Base-by-base conservation (phyloP, 1,284 basidiomycete genomes). In the Trichosporon sp. region DNA sequence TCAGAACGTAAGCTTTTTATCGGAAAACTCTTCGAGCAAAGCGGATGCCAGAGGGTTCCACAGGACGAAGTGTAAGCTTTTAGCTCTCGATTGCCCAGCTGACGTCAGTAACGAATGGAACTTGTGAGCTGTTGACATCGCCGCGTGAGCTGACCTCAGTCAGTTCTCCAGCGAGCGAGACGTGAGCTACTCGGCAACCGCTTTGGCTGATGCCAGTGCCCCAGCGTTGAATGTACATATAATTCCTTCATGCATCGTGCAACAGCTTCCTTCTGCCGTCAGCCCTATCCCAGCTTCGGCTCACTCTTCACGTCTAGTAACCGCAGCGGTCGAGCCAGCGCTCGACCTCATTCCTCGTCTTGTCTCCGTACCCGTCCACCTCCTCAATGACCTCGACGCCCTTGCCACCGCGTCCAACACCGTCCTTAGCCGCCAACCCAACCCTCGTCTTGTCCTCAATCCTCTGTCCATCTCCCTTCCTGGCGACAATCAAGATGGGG, bases 401-500 rank as follows among this genome's bases (percentile, higher is more conserved):
- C 73, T 80, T 81, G 2, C 81, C 81, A 31, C 80, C 78, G 32
- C 83, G 71, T 0, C 81, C 75, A 0, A 79, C 70, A 5, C 80
- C 79, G 3, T 71, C 71, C 38, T 71, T 65, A 2, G 72, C 78
- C 14, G 73, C 77, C 21, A 48, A 54, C 0, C 76, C 76, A 19
- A 79, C 65, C 32, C 80, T 67, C 19, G 73, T 75, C 56, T 37
- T 19, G 37, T 48, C 43, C 43, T 65, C 43, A 70, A 19, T 10
- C 11, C 26, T 14, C 63, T 68, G 70, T 48, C 65, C 56, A n/a
- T 69, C 68, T 35, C 46, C 51, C 61, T 46, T 21, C 48, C 69
- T 54, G n/a, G 35, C 43, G 19, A 68, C 65, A 72, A 90, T 78
- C 0, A 87, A 86, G 67, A 91, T 86, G 0, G 90, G 90, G 79